phyloP scores from a whole-genome alignment of 345 rosid genomes.

The Eutrema heterophyllum region DNA sequence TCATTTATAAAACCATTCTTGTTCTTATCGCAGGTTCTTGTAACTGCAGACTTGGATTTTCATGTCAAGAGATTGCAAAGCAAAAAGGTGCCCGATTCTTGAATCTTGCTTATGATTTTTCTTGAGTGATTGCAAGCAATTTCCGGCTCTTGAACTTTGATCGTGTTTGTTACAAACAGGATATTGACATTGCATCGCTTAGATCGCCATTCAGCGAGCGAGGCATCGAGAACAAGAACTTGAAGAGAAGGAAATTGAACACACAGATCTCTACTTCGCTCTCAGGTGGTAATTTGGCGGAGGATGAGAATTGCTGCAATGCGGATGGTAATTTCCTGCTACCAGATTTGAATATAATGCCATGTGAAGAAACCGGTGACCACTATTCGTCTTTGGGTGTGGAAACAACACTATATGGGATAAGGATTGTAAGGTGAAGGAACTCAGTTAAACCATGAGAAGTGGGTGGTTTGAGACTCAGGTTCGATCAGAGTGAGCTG shows the following conservation, averaged over 20 bases:
- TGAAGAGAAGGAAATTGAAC: slow-evolving; percentile 46
- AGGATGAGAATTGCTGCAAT: slow-evolving; percentile 3
- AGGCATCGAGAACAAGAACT: slow-evolving; percentile 36
- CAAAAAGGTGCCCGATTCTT: slow-evolving; percentile 46
- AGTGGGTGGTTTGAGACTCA: slow-evolving; percentile 8
- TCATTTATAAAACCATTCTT: background rate
- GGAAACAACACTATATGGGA: slow-evolving; percentile 34
- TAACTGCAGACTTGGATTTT: slow-evolving; percentile 33
- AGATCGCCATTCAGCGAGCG: slow-evolving; percentile 41
- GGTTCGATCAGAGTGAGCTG: slow-evolving; percentile 7
- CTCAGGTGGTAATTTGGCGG: background rate
- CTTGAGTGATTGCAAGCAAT: background rate
- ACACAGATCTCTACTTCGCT: background rate
- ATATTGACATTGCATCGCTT: slow-evolving; percentile 42
- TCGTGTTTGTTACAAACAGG: slow-evolving; percentile 38
- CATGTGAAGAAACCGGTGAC: slow-evolving; percentile 40
- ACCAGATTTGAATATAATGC: slow-evolving; percentile 81
- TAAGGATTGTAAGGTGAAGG: slow-evolving; percentile 26
- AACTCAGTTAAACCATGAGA: slow-evolving; percentile 1
- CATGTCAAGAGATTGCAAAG: slow-evolving; percentile 44
- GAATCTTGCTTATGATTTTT: background rate
- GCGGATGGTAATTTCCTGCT: slow-evolving; percentile 35
- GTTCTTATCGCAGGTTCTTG: slow-evolving; percentile 36
- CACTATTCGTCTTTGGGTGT: background rate
- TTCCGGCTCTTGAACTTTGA: slow-evolving; percentile 19